Evolutionary conservation across 2,329 filamentous ascomycete genomes (phyloP).

Genomic region (Endoconidiophora polonica): DNA sequence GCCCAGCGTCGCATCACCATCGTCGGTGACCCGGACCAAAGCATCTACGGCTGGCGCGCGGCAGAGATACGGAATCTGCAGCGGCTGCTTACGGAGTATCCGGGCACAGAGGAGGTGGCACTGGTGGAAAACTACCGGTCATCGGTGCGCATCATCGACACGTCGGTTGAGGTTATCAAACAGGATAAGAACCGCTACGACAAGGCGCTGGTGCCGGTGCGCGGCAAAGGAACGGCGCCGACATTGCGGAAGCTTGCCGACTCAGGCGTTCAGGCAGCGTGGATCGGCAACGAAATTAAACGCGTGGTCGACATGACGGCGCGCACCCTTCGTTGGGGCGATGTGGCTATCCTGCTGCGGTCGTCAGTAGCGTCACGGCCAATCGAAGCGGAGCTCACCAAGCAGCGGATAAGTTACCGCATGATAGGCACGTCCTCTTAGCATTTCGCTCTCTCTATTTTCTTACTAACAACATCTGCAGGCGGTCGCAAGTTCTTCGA

Average conservation of each 20-base stretch:
- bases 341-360: conserved; percentile 76
- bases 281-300: conserved; percentile 74
- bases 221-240: conserved; percentile 61
- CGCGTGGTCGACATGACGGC: conserved; percentile 56
- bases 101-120: conserved; percentile 63
- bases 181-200: conserved; percentile 69
- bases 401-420: conserved; percentile 67
- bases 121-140: conserved; percentile 92
- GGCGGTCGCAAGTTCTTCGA: conserved; percentile 77
- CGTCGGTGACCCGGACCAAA: conserved; percentile 93
- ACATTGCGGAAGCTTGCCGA: conserved; percentile 61
- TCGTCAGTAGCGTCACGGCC: conserved; percentile 68
- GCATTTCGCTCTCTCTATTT: not conserved
- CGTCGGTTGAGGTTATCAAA: conserved; percentile 74
- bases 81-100: conserved; percentile 60
- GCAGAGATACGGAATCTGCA: conserved; percentile 81
- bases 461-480: conserved; percentile 4
- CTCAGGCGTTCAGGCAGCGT: conserved; percentile 60
- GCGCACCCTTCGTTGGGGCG: conserved; percentile 52
- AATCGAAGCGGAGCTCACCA: conserved; percentile 70
- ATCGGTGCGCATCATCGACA: conserved; percentile 64
- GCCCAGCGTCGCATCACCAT: conserved; percentile 65
- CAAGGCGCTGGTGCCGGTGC: conserved; percentile 65
- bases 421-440: conserved; percentile 49
- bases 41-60: conserved; percentile 90